Evolutionary conservation across 257 asterid genomes (phyloP), one percentile per base, ranked within the genome.

Genomic region (Solanum chiquidenum): DNA sequence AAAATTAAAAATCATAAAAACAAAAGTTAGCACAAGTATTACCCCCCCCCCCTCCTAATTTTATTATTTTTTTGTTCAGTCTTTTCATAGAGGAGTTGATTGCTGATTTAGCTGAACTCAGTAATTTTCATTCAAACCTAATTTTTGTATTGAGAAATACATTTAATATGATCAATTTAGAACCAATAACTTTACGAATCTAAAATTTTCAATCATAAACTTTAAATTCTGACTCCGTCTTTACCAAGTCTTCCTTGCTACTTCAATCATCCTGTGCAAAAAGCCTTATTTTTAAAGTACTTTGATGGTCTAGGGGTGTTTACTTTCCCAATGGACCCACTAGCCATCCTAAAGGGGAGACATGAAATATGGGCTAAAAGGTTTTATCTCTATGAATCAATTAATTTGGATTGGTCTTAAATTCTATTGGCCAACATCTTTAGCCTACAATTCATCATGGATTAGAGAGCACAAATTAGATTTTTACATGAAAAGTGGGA

Each of bases 341-440:
- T 11, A 64, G 94, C 40, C 75, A 74, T 87, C 88, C 77, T 29
- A 62, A 91, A 34, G 85, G 86, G 89, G 89, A 83, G 93, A 94
- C 98, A 94, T 64, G 94, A 92, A 91, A 75, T 90, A 93, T 93
- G 95, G 95, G 91, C 93, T 86, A 90, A 95, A 94, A 93, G 96
- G 90, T 90, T 75, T 91, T 86, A 92, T 90, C 93, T 82, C 74
- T 90, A 86, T 86, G 87, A 86, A 85, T 93, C 92, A 90, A 92
- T 91, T 93, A 92, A 33, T 71, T 90, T 88, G 72, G 87, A 86
- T 86, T 87, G 86, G 64, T 88, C 82, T 87, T 13, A 31, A 82
- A 75, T 89, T 85, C 85, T 82, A 29, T 60, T 64, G 88, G 87
- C 87, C 84, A 52, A 82, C 90, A 77, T 88, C 90, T 87, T 75